Evolutionary conservation across 495 filamentous ascomycete genomes (phyloP).

Genomic region (Talaromyces adpressus): DNA sequence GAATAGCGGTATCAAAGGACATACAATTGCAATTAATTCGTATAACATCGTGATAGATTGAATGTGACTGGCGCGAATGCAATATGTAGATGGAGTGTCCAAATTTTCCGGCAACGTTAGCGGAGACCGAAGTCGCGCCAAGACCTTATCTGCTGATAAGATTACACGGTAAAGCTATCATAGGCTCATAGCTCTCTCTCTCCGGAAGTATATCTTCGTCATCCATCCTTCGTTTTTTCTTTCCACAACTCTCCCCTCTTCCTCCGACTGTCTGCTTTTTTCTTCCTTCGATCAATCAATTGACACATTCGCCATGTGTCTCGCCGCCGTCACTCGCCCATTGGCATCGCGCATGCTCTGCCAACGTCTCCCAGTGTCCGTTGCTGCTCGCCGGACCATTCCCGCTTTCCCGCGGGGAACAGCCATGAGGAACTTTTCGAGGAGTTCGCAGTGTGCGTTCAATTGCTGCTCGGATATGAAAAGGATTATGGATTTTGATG

Average conservation of each 20-base stretch:
- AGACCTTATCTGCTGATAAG: background rate
- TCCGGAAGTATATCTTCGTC: background rate
- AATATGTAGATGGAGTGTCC: background rate
- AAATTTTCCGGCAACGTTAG: background rate
- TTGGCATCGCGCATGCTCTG: slow-evolving; percentile 35
- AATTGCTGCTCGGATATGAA: slow-evolving; percentile 2
- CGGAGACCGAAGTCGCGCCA: background rate
- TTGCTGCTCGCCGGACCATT: slow-evolving; percentile 26
- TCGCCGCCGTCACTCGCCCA: slow-evolving; percentile 35
- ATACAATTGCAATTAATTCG: slow-evolving; percentile 91
- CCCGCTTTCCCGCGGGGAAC: slow-evolving; percentile 46
- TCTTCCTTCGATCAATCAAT: slow-evolving; percentile 14
- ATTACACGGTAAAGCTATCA: background rate
- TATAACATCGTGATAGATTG: slow-evolving; percentile 68
- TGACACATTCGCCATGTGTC: slow-evolving; percentile 26
- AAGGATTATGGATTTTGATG: too few species aligned
- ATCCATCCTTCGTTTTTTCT: background rate
- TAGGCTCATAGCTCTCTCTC: background rate
- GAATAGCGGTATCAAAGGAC: slow-evolving; percentile 19
- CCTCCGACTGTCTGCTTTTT: slow-evolving; percentile 10
- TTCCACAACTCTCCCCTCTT: slow-evolving; percentile 12
- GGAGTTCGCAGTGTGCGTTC: slow-evolving; percentile 37
- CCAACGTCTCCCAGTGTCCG: slow-evolving; percentile 34
- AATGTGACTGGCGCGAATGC: background rate
- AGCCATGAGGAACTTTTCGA: slow-evolving; percentile 40